Evolutionary conservation across 306 rosid species (phyloP).

Genomic region (Aeschynomene evenia): DNA sequence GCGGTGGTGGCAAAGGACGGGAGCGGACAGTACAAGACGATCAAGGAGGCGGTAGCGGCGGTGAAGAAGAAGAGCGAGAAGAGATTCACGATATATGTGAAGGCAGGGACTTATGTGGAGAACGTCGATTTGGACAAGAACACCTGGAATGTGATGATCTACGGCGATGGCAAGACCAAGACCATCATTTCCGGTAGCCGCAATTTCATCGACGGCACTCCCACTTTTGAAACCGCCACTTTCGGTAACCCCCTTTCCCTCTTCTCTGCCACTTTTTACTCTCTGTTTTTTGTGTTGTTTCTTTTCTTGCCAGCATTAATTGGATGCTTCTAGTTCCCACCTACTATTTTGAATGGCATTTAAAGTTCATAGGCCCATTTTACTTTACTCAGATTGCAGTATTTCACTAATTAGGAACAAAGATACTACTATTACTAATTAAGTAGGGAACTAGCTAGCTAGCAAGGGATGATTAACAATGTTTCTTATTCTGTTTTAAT

Average conservation of each 20-base stretch:
- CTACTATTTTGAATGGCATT: neutral
- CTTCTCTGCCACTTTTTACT: neutral
- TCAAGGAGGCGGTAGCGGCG: constrained; percentile 50
- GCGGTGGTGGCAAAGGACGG: constrained; percentile 79
- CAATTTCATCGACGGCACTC: constrained; percentile 71
- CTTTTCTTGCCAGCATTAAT: neutral
- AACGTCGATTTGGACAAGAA: constrained; percentile 67
- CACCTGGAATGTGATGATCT: constrained; percentile 87
- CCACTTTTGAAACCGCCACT: constrained; percentile 77
- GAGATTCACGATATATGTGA: constrained; percentile 61
- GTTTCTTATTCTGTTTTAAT: no score
- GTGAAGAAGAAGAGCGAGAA: constrained; percentile 63
- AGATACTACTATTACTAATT: no score
- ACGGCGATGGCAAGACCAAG: constrained; percentile 67
- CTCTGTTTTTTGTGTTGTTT: no score
- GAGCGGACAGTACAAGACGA: constrained; percentile 46
- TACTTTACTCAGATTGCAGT: neutral
- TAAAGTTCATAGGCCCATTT: neutral
- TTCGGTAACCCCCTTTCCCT: constrained; percentile 50
- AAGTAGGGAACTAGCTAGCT: neutral
- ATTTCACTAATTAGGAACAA: no score
- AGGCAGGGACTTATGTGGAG: constrained; percentile 69
- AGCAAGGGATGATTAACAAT: neutral
- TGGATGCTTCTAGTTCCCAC: neutral
- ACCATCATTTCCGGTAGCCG: constrained; percentile 60